A percentile compares a stretch with the other conserved stretches of the same genome.
Conservation (phyloP, 2,329 filamentous ascomycete species). For the Colletotrichum falcatum region DNA sequence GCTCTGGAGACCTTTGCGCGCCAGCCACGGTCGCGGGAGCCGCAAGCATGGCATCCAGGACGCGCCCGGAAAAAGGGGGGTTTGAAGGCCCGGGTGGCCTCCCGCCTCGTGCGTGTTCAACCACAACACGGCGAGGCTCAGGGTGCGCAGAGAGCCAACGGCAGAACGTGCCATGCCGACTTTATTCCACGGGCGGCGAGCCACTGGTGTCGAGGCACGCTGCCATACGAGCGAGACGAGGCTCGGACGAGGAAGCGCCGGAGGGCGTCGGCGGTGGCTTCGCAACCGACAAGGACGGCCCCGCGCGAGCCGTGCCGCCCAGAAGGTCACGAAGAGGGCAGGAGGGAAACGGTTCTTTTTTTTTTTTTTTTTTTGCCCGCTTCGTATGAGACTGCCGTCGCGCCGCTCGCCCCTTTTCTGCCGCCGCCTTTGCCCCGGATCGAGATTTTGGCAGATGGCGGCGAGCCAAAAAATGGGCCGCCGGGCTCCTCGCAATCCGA, state of each 20-base stretch:
- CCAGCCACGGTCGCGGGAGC: neutral
- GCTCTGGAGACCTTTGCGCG: neutral
- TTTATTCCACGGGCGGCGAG: neutral
- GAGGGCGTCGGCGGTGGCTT: neutral
- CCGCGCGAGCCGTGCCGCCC: neutral
- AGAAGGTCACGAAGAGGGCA: too few species aligned
- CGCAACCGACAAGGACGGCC: neutral
- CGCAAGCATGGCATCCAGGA: neutral
- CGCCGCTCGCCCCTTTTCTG: neutral
- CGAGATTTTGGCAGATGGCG: neutral
- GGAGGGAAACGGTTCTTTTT: too few species aligned
- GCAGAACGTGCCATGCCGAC: neutral
- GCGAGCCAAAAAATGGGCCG: neutral
- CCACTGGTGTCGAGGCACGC: neutral
- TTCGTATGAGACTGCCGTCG: neutral
- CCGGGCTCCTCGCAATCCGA: neutral
- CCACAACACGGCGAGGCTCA: neutral
- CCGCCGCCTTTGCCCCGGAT: neutral
- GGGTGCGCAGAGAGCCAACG: neutral
- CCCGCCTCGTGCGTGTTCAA: neutral
- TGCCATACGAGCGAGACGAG: neutral
- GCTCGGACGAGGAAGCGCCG: neutral
- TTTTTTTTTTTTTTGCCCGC: too few species aligned
- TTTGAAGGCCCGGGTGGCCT: neutral
- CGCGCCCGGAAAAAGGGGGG: neutral